Conservation (phyloP, 345 rosid species). For the Eucalyptus victrix region DNA sequence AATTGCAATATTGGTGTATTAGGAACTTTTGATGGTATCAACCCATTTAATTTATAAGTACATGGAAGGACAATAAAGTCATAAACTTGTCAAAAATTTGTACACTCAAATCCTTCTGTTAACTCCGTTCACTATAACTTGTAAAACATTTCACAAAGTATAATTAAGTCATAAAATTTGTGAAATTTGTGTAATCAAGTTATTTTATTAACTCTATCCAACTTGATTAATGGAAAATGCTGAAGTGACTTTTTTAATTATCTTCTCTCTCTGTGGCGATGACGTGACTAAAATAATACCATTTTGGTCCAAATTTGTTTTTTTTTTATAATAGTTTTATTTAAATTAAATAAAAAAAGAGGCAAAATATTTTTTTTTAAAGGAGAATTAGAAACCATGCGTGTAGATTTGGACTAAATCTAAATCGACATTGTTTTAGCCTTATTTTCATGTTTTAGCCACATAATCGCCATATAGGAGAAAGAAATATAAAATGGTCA, state of each 20-base stretch:
- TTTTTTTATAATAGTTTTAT: too few species aligned
- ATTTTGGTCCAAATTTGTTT: neutral
- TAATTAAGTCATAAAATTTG: too few species aligned
- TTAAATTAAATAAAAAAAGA: too few species aligned
- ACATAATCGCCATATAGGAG: fast-evolving
- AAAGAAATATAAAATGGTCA: neutral
- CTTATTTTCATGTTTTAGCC: neutral
- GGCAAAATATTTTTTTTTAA: too few species aligned
- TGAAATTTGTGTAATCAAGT: neutral
- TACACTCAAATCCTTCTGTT: neutral
- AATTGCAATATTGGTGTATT: neutral
- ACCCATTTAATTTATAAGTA: neutral
- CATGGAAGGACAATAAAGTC: neutral
- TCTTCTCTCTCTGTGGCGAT: neutral
- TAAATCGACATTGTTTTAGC: neutral
- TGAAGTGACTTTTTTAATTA: neutral
- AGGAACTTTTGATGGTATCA: neutral
- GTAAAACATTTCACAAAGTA: neutral
- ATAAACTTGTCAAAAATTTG: neutral
- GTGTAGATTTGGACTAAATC: neutral
- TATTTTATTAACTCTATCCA: neutral
- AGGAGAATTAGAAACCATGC: neutral
- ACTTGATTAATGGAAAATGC: neutral
- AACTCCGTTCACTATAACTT: too few species aligned
- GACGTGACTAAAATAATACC: too few species aligned